Evolutionary conservation across 495 filamentous ascomycete genomes (phyloP).

Genomic region (Neurospora sp.): DNA sequence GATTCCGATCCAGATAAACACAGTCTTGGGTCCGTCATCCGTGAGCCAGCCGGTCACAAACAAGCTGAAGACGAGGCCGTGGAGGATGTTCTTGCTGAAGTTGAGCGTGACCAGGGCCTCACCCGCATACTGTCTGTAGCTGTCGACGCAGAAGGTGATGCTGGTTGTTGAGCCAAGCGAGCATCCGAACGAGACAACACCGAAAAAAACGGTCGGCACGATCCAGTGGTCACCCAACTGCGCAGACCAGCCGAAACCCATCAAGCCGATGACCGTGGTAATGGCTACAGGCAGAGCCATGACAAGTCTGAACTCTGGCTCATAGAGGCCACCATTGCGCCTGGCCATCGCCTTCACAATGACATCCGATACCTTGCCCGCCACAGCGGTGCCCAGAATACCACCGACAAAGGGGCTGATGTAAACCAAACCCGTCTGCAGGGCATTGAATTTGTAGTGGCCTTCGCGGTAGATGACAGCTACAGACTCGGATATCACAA

Average conservation of each 20-base stretch:
- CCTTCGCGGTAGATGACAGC: constrained; percentile 61
- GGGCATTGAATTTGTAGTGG: constrained; percentile 67
- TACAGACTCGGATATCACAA: constrained; percentile 81
- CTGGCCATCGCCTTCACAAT: constrained; percentile 70
- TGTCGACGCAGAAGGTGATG: constrained; percentile 92
- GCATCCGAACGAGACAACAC: constrained; percentile 87
- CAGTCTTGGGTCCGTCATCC: constrained; percentile 60
- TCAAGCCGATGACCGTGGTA: constrained; percentile 73
- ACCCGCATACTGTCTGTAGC: constrained; percentile 87
- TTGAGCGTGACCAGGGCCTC: constrained; percentile 93
- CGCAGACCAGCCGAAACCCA: constrained; percentile 91
- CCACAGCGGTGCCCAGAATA: constrained; percentile 80
- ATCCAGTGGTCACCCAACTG: constrained; percentile 69
- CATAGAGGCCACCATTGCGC: constrained; percentile 87
- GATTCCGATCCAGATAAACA: constrained; percentile 75
- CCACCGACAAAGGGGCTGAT: constrained; percentile 84
- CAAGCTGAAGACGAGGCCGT: constrained; percentile 80
- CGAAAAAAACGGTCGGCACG: constrained; percentile 89
- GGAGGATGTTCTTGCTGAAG: constrained; percentile 88
- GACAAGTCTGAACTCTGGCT: constrained; percentile 88
- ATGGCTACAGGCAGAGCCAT: constrained; percentile 80
- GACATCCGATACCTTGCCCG: constrained; percentile 79
- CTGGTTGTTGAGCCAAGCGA: constrained; percentile 85
- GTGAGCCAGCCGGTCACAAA: constrained; percentile 87
- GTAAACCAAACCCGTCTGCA: constrained; percentile 80